Evolutionary conservation across 164 flowering plant genomes (phyloP), one percentile per base, ranked within the genome.

Genomic region (Aristolochia fimbriata): DNA sequence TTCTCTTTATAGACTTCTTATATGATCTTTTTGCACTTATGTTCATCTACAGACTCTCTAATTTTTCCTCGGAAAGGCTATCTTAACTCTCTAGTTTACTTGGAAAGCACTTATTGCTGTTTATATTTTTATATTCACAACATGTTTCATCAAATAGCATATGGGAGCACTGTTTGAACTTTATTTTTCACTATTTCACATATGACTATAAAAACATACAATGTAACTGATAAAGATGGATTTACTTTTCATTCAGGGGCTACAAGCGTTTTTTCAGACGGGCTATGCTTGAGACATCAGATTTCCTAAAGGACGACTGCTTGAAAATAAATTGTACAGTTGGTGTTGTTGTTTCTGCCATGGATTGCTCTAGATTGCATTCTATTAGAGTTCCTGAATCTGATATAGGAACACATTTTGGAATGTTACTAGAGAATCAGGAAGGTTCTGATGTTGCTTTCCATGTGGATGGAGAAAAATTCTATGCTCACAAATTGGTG

Each of bases 201-300:
- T 53, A 19, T 53, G 12, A 19, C n/a, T 53, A 49, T 3, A 17
- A 21, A 19, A 13, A 49, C 8, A 6, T 49, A 15, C 8, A 17
- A 20, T 49, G 4, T 49, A 6, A 17, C 43, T 37, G 8, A 49
- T 49, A 17, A 2, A 5, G 52, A 17, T 49, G 19, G 22, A 2
- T 19, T 24, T 22, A 17, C 22, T 22, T 2, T 19, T 53, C 56
- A 19, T 22, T 20, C 63, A 88, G 97, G 96, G 98, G 98, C 43
- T 91, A 91, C 70, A 91, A 91, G 74, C 91, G 98, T 13, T 92
- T 92, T 63, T 87, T 69, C 62, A 75, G 85, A 73, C 70, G 98
- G 66, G 69, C 80, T 64, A n/a, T 71, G 71, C 88, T 92, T 52
- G 96, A 92, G 62, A 66, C 80, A 20, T 92, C 98, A 47, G 94